These are phyloP conservation scores for Ogataea degrootiae DNA, from an alignment of 805 yeast species.

Conservation along the genomic window DNA sequence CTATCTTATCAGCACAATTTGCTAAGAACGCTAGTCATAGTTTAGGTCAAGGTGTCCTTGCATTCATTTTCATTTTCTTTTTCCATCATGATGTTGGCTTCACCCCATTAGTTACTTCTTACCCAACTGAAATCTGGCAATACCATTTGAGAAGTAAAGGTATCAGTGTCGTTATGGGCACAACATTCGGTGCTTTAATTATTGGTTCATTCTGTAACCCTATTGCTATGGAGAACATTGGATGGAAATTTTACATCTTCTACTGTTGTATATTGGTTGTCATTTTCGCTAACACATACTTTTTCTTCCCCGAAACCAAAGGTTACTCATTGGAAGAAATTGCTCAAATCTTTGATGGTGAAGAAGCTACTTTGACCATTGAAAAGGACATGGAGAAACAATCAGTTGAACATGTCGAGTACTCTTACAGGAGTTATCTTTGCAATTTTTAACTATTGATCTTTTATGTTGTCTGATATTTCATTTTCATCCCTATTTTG, in stretches of 20 bases:
- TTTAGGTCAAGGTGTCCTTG: too few species aligned
- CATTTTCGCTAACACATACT: constrained; percentile 20
- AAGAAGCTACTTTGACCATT: constrained; percentile 1
- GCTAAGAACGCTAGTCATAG: not conserved
- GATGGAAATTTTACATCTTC: constrained; percentile 34
- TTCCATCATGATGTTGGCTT: too few species aligned
- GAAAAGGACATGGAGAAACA: constrained; percentile 7
- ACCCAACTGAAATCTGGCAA: constrained; percentile 45
- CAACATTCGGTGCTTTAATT: constrained; percentile 10
- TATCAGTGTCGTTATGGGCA: constrained; percentile 37
- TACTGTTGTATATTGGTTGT: constrained; percentile 30
- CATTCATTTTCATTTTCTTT: too few species aligned
- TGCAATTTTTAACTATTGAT: too few species aligned
- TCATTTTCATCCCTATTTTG: too few species aligned
- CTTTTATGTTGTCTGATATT: too few species aligned
- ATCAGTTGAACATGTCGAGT: constrained; percentile 11
- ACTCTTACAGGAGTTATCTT: not conserved
- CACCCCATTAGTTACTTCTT: constrained; percentile 39
- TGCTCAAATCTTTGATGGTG: constrained; percentile 43
- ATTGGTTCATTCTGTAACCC: constrained; percentile 23
- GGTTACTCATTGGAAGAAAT: constrained; percentile 60
- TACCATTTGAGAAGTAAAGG: constrained; percentile 55
- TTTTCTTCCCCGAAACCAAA: constrained; percentile 60
- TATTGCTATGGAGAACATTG: constrained; percentile 34
- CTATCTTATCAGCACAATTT: constrained; percentile 38